Evolutionary conservation across 2,329 filamentous ascomycete genomes (phyloP).

Genomic region (Aspergillus latus): DNA sequence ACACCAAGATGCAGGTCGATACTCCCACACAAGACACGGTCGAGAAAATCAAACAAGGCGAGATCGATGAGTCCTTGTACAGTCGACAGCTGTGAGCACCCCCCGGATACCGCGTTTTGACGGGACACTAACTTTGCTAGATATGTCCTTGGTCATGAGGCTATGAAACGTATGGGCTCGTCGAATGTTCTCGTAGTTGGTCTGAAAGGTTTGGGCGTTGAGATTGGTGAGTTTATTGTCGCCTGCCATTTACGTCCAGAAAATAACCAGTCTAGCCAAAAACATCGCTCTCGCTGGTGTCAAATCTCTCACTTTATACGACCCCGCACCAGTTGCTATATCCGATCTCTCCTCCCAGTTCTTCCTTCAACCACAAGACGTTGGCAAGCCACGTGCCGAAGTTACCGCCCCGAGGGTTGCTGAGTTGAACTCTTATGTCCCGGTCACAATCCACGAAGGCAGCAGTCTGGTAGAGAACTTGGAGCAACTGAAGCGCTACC

Average conservation of each 20-base stretch:
- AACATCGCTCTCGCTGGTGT: slow-evolving; percentile 97
- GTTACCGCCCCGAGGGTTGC: slow-evolving; percentile 86
- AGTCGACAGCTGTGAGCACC: slow-evolving; percentile 59
- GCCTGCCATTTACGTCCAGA: not conserved
- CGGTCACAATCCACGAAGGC: slow-evolving; percentile 70
- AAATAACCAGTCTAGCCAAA: slow-evolving; percentile 64
- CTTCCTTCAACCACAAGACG: slow-evolving; percentile 84
- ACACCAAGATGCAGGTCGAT: slow-evolving; percentile 63
- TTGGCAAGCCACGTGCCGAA: slow-evolving; percentile 85
- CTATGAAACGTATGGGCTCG: slow-evolving; percentile 98
- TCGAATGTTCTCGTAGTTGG: slow-evolving; percentile 93
- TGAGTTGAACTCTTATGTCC: slow-evolving; percentile 95
- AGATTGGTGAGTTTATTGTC: slow-evolving; percentile 59
- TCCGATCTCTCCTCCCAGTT: slow-evolving; percentile 95
- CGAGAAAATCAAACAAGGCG: slow-evolving; percentile 62
- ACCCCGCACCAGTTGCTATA: slow-evolving; percentile 79
- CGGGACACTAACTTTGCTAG: slow-evolving; percentile 26
- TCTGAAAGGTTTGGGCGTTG: slow-evolving; percentile 89
- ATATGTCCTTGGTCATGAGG: slow-evolving; percentile 71
- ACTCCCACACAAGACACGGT: slow-evolving; percentile 56
- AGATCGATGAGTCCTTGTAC: slow-evolving; percentile 68
- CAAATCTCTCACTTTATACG: slow-evolving; percentile 92
- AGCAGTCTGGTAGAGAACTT: slow-evolving; percentile 72
- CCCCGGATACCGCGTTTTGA: slow-evolving; percentile 1
- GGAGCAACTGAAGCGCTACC: slow-evolving; percentile 81